These are phyloP conservation scores for Stephanodiscus triporus DNA, from an alignment of 108 stramenopile species.

Conservation along the genomic window DNA sequence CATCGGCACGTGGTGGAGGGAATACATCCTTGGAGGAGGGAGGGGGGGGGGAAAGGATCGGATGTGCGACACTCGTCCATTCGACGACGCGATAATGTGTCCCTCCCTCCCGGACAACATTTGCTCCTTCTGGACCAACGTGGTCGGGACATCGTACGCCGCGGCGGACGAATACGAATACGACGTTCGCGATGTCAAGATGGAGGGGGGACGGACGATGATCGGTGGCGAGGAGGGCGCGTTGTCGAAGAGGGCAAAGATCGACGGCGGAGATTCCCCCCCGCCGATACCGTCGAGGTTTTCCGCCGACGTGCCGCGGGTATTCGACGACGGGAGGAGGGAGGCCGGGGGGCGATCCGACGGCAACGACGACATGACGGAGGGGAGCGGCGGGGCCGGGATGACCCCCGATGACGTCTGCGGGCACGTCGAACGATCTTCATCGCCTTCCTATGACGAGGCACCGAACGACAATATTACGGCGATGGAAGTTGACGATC, in stretches of 20 bases:
- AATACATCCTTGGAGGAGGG: not conserved
- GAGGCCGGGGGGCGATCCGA: no score
- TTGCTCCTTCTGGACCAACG: constrained; percentile 5
- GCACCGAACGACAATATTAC: not conserved
- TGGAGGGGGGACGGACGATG: not conserved
- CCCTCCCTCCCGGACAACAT: not conserved
- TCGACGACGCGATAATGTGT: not conserved
- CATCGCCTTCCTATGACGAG: not conserved
- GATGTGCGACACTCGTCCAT: not conserved
- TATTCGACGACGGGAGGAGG: not conserved
- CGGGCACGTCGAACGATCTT: not conserved
- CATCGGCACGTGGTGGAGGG: not conserved
- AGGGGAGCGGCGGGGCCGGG: not conserved
- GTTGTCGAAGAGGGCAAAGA: constrained; percentile 1
- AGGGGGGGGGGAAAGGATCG: not conserved
- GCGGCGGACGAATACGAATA: not conserved
- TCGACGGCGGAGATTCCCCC: not conserved
- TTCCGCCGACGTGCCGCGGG: not conserved
- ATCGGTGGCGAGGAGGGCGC: not conserved
- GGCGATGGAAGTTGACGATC: not conserved
- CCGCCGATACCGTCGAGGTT: not conserved
- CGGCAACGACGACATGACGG: not conserved
- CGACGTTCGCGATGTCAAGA: not conserved
- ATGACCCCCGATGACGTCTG: not conserved
- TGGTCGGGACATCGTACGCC: not conserved